phyloP scores from a whole-genome alignment of 202 grass and related monocot species.

The Zoysia matrella region DNA sequence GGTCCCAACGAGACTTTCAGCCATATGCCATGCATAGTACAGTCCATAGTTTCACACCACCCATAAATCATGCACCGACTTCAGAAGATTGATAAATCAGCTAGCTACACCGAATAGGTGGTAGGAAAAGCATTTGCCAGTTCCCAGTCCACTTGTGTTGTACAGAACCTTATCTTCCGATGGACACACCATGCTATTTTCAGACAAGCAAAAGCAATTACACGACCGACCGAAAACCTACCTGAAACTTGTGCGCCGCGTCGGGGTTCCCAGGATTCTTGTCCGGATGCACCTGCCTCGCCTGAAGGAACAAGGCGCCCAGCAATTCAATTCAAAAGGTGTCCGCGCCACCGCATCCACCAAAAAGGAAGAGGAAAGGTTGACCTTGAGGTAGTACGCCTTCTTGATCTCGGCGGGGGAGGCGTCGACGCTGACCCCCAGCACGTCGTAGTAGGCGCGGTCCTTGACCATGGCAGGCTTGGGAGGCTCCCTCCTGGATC shows the following conservation, averaged over 20 bases:
- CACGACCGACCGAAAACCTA: conserved; percentile 20
- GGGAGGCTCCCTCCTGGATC: conserved; percentile 36
- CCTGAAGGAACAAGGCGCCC: conserved; percentile 52
- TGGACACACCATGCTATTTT: neutral
- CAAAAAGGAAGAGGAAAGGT: too few species aligned
- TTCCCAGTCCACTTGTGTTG: neutral
- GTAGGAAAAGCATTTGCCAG: neutral
- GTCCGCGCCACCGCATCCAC: neutral
- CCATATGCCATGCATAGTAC: neutral
- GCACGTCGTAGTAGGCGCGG: conserved; percentile 72
- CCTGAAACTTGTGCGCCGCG: conserved; percentile 87
- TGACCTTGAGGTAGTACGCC: conserved; percentile 87
- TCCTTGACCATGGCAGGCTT: conserved; percentile 88
- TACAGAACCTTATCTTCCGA: neutral
- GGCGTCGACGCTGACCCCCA: conserved; percentile 76
- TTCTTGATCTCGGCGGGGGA: conserved; percentile 89
- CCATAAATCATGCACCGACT: neutral
- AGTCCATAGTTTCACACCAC: neutral
- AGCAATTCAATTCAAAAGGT: neutral
- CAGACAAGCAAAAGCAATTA: neutral
- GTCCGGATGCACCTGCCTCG: conserved; percentile 87
- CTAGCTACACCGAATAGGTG: neutral
- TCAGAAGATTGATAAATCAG: neutral
- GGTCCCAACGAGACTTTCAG: neutral
- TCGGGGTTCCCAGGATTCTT: conserved; percentile 92